Evolutionary conservation across 176 grass and related monocot species (phyloP).

Genomic region (barley (Hordeum vulgare)): DNA sequence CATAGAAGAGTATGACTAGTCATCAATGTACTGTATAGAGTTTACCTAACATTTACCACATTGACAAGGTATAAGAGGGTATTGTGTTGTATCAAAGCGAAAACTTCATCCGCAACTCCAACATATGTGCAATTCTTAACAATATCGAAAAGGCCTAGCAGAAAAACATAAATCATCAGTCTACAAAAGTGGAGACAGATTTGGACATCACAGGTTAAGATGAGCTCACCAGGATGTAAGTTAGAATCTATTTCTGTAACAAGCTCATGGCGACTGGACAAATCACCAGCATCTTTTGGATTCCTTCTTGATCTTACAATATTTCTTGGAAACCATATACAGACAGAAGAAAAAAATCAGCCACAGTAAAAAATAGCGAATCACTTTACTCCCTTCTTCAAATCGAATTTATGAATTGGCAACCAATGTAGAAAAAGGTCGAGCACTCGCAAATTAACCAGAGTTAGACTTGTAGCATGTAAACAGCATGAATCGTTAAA

Average conservation of each 20-base stretch:
- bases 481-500: not conserved
- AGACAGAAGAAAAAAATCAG: conserved; percentile 15
- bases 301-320: conserved; percentile 85
- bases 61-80: conserved; percentile 83
- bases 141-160: conserved; percentile 70
- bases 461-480: not conserved
- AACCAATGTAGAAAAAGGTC: not conserved
- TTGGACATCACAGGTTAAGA: conserved; percentile 16
- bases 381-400: not conserved
- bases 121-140: conserved; percentile 93
- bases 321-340: conserved; percentile 46
- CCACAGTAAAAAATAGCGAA: not conserved
- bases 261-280: conserved; percentile 79
- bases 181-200: conserved; percentile 14
- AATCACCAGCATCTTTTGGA: conserved; percentile 62
- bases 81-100: conserved; percentile 78
- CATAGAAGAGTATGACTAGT: not conserved
- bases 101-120: conserved; percentile 80
- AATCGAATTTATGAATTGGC: not conserved
- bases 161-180: conserved; percentile 31
- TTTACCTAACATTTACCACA: conserved; percentile 82
- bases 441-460: not conserved
- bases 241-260: conserved; percentile 60
- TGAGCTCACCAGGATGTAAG: conserved; percentile 62
- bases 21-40: not conserved